Percentiles rank a stretch among this genome's conserved stretches.
Conservation (phyloP, 176 grass and related monocot genomes). For the Oryza nivara region DNA sequence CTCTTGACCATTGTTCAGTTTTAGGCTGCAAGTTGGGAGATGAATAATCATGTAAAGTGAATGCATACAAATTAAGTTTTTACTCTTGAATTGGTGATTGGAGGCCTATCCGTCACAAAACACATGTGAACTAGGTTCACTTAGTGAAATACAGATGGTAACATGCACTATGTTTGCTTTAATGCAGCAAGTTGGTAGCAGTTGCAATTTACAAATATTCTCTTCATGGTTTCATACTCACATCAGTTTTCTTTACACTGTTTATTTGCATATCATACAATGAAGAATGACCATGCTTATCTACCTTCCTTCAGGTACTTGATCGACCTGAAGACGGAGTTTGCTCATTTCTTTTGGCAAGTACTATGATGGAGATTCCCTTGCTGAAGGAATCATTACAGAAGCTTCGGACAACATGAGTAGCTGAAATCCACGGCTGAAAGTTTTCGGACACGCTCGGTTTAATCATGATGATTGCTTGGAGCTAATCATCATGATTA, state of each 20-base stretch:
- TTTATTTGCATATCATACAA: background rate
- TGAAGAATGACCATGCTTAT: background rate
- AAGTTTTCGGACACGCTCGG: background rate
- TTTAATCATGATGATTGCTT: background rate
- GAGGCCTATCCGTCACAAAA: background rate
- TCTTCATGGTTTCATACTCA: background rate
- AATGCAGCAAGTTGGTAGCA: background rate
- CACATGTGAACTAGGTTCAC: too few relatives aligned
- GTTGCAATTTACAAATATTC: background rate
- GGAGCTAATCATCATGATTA: background rate
- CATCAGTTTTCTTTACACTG: background rate
- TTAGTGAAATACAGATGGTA: background rate
- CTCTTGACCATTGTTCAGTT: background rate
- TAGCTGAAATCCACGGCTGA: background rate
- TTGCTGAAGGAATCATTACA: slow-evolving; percentile 67
- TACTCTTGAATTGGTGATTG: background rate
- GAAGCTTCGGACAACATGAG: slow-evolving; percentile 49
- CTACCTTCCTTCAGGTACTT: slow-evolving; percentile 52
- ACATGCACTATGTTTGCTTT: background rate
- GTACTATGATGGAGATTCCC: slow-evolving; percentile 64
- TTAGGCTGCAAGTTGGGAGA: background rate
- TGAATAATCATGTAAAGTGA: background rate
- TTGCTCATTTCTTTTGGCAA: slow-evolving; percentile 72
- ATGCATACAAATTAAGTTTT: background rate
- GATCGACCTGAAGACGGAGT: slow-evolving; percentile 71